Evolutionary conservation across 106 monocot species (phyloP).

Genomic region (Gastrodia elata): DNA sequence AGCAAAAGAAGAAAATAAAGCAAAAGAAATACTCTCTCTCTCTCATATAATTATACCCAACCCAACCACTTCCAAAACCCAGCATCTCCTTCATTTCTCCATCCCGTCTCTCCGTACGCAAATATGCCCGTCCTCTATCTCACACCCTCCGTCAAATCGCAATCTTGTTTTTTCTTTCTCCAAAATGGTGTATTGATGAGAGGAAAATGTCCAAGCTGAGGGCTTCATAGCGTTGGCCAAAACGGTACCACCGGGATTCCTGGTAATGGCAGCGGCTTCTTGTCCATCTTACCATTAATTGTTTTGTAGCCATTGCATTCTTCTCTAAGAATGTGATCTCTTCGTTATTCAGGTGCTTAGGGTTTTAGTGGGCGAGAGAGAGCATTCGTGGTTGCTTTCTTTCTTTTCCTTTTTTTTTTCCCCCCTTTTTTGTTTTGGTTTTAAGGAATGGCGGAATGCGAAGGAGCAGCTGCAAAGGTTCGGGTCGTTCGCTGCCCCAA

Average conservation of each 20-base stretch:
- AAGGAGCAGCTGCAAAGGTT: conserved; percentile 41
- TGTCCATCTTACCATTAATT: neutral
- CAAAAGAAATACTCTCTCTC: neutral
- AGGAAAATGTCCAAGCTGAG: neutral
- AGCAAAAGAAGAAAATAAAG: neutral
- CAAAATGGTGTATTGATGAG: neutral
- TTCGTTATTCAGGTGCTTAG: neutral
- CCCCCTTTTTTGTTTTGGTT: too few species aligned
- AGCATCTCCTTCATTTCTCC: neutral
- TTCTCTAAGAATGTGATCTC: neutral
- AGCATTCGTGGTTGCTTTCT: neutral
- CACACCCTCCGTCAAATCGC: neutral
- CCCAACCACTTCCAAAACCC: neutral
- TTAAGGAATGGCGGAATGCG: conserved; percentile 8
- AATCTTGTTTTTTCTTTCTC: conserved; percentile 3
- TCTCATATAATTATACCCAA: neutral
- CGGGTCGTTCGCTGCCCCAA: conserved; percentile 90
- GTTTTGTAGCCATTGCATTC: neutral
- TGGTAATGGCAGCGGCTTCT: conserved; percentile 3
- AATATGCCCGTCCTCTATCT: conserved; percentile 6
- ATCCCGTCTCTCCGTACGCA: neutral
- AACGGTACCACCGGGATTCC: conserved; percentile 5
- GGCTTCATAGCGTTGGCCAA: conserved; percentile 5
- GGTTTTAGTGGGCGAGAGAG: neutral
- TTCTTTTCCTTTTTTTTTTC: too few species aligned